phyloP scores from a whole-genome alignment of 2,329 filamentous ascomycete genomes.

The Fusarium paranaense region DNA sequence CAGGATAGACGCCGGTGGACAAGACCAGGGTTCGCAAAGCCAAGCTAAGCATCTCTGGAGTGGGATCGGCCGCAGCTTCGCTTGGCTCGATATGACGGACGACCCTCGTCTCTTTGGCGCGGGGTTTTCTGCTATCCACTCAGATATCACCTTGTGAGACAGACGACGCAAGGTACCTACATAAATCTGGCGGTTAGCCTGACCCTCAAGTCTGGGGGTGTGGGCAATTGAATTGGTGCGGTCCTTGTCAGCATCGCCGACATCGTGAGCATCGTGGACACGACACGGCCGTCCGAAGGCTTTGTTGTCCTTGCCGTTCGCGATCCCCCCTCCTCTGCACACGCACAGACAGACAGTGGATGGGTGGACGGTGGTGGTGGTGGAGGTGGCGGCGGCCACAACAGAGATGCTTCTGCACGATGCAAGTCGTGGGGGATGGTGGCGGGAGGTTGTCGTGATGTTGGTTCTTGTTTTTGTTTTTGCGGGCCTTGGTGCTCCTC shows the following conservation, averaged over 20 bases:
- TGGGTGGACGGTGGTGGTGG: background rate
- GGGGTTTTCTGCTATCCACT: constrained; percentile 36
- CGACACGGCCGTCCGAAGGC: background rate
- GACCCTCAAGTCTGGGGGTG: constrained; percentile 25
- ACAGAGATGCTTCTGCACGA: constrained; percentile 9
- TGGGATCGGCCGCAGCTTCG: constrained; percentile 33
- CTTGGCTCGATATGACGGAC: constrained; percentile 24
- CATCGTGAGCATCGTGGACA: background rate
- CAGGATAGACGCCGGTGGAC: constrained; percentile 29
- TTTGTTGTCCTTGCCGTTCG: constrained; percentile 1
- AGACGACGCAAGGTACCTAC: constrained; percentile 32
- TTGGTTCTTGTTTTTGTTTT: constrained; percentile 25
- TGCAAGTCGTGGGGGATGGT: constrained; percentile 8
- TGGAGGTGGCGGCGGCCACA: background rate
- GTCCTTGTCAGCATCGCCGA: constrained; percentile 12
- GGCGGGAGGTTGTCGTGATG: constrained; percentile 23
- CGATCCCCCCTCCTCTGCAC: constrained; percentile 1
- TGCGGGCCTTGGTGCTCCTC: constrained; percentile 34
- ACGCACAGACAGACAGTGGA: constrained; percentile 14
- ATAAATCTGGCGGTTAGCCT: constrained; percentile 26
- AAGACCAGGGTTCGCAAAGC: constrained; percentile 20
- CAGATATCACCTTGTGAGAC: constrained; percentile 36
- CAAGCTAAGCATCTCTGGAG: constrained; percentile 34
- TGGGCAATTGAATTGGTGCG: background rate
- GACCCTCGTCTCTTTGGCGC: constrained; percentile 20